These are phyloP conservation scores for Colletotrichum endophyticum DNA, from an alignment of 2,329 filamentous ascomycete species.

Conservation along the genomic window DNA sequence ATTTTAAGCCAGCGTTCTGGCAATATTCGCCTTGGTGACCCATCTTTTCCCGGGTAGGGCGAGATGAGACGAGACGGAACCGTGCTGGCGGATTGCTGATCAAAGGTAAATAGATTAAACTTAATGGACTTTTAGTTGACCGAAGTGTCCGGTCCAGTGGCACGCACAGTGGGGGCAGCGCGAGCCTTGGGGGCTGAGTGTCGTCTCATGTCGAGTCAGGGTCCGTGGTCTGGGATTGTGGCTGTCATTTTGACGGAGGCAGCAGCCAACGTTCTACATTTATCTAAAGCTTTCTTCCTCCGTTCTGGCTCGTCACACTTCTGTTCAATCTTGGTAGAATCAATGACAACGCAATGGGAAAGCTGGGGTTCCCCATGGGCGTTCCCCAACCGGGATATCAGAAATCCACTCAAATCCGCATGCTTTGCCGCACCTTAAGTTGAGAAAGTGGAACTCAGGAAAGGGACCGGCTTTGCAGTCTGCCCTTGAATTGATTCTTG, in stretches of 20 bases:
- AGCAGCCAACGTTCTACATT: background rate
- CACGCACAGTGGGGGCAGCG: background rate
- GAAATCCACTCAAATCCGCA: background rate
- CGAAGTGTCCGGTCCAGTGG: background rate
- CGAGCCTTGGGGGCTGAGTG: background rate
- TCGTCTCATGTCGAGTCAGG: background rate
- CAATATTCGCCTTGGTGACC: background rate
- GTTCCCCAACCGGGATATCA: background rate
- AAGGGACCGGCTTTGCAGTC: background rate
- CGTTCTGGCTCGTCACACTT: background rate
- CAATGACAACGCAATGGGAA: rapidly evolving
- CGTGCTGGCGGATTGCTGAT: background rate
- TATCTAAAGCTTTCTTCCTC: background rate
- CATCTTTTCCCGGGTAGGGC: background rate
- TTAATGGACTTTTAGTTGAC: background rate
- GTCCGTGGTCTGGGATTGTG: background rate
- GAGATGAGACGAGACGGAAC: background rate
- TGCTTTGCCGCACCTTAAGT: background rate
- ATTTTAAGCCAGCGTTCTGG: background rate
- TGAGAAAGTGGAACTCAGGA: background rate
- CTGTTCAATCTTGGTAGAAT: background rate
- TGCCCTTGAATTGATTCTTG: background rate
- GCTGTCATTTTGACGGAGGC: background rate
- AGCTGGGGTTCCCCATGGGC: background rate
- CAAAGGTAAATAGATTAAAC: background rate